These are phyloP conservation scores for Lactarius trivialis DNA, from an alignment of 768 basidiomycete genomes.

Conservation along the genomic window DNA sequence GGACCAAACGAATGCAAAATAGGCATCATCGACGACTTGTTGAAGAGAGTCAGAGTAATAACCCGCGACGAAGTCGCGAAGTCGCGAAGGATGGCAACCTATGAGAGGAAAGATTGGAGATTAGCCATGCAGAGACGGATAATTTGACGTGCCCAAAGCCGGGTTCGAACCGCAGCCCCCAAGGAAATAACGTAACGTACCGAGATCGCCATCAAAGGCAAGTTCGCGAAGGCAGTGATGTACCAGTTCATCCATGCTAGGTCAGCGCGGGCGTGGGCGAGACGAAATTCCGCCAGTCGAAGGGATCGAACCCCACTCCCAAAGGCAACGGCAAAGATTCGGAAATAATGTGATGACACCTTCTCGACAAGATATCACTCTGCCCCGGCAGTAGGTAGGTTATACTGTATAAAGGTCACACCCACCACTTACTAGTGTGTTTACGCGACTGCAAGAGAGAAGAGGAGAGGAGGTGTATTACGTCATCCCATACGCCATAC, in stretches of 20 bases:
- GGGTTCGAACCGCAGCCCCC: constrained; percentile 22
- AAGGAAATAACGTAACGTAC: constrained; percentile 43
- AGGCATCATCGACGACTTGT: constrained; percentile 68
- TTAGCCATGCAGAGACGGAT: constrained; percentile 9
- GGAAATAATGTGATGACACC: neutral
- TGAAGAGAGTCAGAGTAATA: constrained; percentile 45
- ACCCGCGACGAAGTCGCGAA: constrained; percentile 60
- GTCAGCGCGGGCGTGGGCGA: neutral
- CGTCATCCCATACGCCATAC: neutral
- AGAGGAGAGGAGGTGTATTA: neutral
- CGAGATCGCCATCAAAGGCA: constrained; percentile 85
- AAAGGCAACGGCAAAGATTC: neutral
- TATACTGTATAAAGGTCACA: neutral
- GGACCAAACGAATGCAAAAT: constrained; percentile 78
- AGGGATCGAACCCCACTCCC: constrained; percentile 13
- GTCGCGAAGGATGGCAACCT: constrained; percentile 73
- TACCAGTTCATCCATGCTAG: constrained; percentile 73
- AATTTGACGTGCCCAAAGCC: neutral
- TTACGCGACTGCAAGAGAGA: neutral
- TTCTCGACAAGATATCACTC: neutral
- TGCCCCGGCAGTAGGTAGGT: neutral
- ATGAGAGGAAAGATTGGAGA: constrained; percentile 8
- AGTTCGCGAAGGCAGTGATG: constrained; percentile 81
- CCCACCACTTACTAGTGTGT: neutral
- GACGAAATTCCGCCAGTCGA: constrained; percentile 4